Percentiles rank a stretch among this genome's conserved stretches.
These are phyloP conservation scores for Salvia miltiorrhiza DNA, from an alignment of 257 asterid genomes.

Conservation along the genomic window DNA sequence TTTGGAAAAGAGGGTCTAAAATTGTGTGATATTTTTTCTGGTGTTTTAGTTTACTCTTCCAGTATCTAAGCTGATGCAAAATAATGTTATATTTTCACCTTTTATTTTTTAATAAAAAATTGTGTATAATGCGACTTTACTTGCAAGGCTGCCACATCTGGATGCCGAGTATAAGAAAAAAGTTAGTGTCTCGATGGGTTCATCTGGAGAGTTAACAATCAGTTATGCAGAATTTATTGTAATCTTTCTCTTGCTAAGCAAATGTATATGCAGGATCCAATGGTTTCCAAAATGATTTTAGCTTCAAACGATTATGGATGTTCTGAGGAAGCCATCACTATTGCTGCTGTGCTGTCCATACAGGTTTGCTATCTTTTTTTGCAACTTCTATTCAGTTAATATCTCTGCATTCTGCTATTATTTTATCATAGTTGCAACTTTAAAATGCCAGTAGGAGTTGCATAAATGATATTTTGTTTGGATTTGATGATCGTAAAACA, in stretches of 20 bases:
- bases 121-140: neutral
- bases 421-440: too few species aligned
- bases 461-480: neutral
- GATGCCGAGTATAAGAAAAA: neutral
- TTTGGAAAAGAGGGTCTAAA: constrained; percentile 2
- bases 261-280: constrained; percentile 61
- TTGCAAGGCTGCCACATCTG: neutral
- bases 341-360: constrained; percentile 87
- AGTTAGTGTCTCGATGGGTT: neutral
- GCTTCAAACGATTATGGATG: constrained; percentile 84
- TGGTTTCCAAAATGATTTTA: constrained; percentile 83
- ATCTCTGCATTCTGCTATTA: neutral
- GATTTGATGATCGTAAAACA: neutral
- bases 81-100: neutral
- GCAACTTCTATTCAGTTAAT: constrained; percentile 3
- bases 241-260: neutral
- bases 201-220: neutral
- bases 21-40: neutral
- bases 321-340: constrained; percentile 84
- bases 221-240: neutral
- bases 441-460: too few species aligned
- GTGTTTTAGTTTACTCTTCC: neutral
- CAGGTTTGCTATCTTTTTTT: constrained; percentile 46
- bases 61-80: neutral
- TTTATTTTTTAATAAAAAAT: neutral